phyloP scores from a whole-genome alignment of 768 basidiomycete genomes.

The Kondoa malvinella region DNA sequence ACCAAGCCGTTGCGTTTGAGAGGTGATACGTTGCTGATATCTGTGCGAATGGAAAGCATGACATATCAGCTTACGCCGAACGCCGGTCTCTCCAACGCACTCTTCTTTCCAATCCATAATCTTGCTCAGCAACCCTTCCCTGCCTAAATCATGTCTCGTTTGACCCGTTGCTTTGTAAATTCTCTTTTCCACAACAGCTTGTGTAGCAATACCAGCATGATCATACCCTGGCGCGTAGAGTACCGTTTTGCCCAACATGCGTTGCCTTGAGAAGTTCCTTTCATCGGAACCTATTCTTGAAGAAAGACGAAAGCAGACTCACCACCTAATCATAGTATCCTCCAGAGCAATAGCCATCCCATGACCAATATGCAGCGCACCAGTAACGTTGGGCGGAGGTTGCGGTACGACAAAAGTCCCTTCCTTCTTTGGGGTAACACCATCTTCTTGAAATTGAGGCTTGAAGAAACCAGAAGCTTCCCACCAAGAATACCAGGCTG shows the following conservation, averaged over 20 bases:
- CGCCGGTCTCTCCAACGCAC: constrained; percentile 29
- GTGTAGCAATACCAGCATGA: constrained; percentile 95
- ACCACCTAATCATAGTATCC: constrained; percentile 74
- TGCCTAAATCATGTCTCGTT: constrained; percentile 83
- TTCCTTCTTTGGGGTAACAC: constrained; percentile 41
- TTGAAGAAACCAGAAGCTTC: constrained; percentile 72
- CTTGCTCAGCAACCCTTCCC: constrained; percentile 72
- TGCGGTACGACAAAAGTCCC: constrained; percentile 68
- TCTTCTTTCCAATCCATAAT: constrained; percentile 97
- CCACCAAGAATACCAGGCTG: constrained; percentile 90
- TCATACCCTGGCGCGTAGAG: constrained; percentile 90
- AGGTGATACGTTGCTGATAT: constrained; percentile 82
- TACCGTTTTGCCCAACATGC: constrained; percentile 83
- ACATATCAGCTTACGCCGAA: constrained; percentile 34
- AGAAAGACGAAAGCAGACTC: constrained; percentile 23
- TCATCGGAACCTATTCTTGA: background rate
- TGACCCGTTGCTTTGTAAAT: constrained; percentile 63
- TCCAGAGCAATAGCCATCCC: constrained; percentile 81
- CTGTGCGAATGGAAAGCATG: constrained; percentile 34
- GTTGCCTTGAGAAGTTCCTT: constrained; percentile 36
- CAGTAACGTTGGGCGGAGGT: constrained; percentile 94
- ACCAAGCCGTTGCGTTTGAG: constrained; percentile 70
- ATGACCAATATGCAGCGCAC: constrained; percentile 86
- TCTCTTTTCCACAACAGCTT: constrained; percentile 89
- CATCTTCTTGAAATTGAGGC: constrained; percentile 47